Evolutionary conservation across 768 basidiomycete species (phyloP), one percentile per base, ranked within the genome.

Genomic region (Asterophora lycoperdoides): DNA sequence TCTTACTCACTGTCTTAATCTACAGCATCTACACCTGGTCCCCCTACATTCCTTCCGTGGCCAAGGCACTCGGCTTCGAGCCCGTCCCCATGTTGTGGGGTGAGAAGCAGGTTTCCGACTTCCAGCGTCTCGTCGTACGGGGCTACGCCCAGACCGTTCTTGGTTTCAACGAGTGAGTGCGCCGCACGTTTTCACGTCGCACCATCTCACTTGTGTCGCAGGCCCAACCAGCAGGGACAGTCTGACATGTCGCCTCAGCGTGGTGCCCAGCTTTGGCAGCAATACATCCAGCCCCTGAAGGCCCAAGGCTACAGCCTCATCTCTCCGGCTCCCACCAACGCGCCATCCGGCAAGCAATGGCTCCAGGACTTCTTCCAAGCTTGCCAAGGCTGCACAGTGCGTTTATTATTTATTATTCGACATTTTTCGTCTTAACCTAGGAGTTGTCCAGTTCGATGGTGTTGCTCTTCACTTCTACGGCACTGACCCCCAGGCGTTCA

Each of bases 21-120:
- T 41, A 14, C 35, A 78, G 77, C 11, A 41, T 84, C 33, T 89
- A 89, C 66, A 79, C 74, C 28, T 94, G 92, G 92, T 71, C 74
- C 32, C 75, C 83, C 9, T 66, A 60, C 53, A 66, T 67, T 41
- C 78, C 83, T 17, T 46, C 54, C n/a, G 54, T 58, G 1, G 67
- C 73, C 1, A 65, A 70, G 11, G 28, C 60, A 5, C 64, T 76
- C 44, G 83, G 81, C n/a, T 62, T 84, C 33, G 64, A 75, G 8
- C 80, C 68, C 54, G 70, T 77, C 30, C 76, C 84, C 17, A 86
- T 86, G 84, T 64, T 89, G 1, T 92, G 87, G 88, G 83, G 85
- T 52, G 55, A 62, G 6, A 71, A 75, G 23, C 73, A 86, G 46
- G 60, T 73, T 19, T 52, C 45, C 6, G 70, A 76, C 13, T 86